phyloP scores from a whole-genome alignment of 306 rosid species.

The Cucumis cinereus region DNA sequence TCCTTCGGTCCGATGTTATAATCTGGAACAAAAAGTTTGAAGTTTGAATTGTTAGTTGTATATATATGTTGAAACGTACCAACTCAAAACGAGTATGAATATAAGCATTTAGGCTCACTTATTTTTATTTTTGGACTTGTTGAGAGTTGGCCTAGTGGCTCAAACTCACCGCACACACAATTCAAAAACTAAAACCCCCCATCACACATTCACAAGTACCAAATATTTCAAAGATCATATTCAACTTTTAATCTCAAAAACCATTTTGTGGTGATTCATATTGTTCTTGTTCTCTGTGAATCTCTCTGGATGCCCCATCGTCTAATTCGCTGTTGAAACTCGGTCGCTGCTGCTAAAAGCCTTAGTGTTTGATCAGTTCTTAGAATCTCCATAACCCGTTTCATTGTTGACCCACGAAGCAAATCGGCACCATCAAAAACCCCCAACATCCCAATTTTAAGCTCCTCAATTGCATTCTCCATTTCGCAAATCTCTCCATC shows the following conservation, averaged over 20 bases:
- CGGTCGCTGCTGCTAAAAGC: conserved; percentile 18
- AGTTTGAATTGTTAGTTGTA: too few relatives aligned
- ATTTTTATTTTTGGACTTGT: neutral
- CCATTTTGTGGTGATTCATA: neutral
- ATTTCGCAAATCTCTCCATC: conserved; percentile 8
- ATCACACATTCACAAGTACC: neutral
- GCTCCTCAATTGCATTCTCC: conserved; percentile 11
- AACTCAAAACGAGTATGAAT: neutral
- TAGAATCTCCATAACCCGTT: conserved; percentile 18
- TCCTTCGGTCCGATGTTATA: too few relatives aligned
- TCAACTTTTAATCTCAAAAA: neutral
- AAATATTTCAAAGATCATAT: neutral
- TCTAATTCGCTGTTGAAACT: conserved; percentile 21
- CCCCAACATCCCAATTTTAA: conserved; percentile 13
- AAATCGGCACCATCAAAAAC: conserved; percentile 14
- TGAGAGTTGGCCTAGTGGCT: neutral
- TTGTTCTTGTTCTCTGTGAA: neutral
- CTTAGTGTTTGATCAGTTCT: conserved; percentile 18
- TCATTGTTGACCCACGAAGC: conserved; percentile 18
- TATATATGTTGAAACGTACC: neutral
- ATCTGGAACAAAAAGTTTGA: too few relatives aligned
- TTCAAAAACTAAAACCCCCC: too few relatives aligned
- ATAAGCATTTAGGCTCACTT: neutral
- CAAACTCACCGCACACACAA: neutral
- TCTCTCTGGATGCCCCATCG: conserved; percentile 15